phyloP scores from a whole-genome alignment of 352 stramenopile species.

The Phytopythium helicoides region DNA sequence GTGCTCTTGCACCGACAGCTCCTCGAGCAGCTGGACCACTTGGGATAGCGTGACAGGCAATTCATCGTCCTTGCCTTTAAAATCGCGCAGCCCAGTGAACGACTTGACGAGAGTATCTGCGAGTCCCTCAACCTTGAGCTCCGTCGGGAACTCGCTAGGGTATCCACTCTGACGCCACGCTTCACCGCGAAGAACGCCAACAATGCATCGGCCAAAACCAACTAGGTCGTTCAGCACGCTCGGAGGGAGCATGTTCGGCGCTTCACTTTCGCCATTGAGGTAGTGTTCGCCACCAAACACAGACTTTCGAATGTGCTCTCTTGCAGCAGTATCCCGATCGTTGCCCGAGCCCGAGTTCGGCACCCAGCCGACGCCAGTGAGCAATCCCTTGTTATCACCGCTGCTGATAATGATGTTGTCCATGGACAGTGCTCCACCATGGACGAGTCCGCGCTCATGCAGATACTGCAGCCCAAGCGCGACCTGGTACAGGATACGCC shows the following conservation, averaged over 20 bases:
- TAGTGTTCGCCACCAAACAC: conserved; percentile 4
- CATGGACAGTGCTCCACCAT: conserved; percentile 8
- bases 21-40: conserved; percentile 4
- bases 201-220: conserved; percentile 1
- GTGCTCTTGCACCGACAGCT: conserved; percentile 8
- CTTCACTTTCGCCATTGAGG: not conserved
- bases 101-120: conserved; percentile 1
- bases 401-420: conserved; percentile 9
- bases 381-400: conserved; percentile 7
- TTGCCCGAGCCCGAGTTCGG: not conserved
- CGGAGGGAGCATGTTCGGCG: not conserved
- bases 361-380: conserved; percentile 4
- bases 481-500: conserved; percentile 17
- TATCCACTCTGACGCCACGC: conserved; percentile 7
- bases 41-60: not conserved
- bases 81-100: not conserved
- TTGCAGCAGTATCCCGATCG: not conserved
- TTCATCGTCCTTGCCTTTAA: not conserved
- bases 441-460: conserved; percentile 25
- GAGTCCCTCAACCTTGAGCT: conserved; percentile 3
- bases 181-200: conserved; percentile 6
- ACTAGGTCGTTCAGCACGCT: conserved; percentile 2
- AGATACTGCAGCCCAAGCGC: conserved; percentile 32
- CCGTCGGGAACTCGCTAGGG: conserved; percentile 7
- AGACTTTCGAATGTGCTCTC: conserved; percentile 1